Conservation (phyloP, 495 filamentous ascomycete species). For the Penicillium lagena region DNA sequence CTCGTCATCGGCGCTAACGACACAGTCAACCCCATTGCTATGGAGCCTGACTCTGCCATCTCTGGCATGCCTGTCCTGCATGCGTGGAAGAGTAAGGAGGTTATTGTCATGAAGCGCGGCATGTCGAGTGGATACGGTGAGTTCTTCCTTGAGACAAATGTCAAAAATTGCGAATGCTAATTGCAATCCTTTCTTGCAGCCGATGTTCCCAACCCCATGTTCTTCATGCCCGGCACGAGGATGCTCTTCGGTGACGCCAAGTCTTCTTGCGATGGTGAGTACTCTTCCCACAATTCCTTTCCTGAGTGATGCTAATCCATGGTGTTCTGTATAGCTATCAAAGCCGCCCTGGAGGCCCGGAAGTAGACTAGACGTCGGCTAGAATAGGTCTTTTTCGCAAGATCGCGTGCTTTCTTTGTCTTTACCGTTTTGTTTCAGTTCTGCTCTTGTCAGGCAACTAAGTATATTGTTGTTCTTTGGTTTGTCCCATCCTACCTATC, state of each 20-base stretch:
- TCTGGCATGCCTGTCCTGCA: conserved; percentile 83
- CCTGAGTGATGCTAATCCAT: too few relatives aligned
- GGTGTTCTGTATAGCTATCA: conserved; percentile 24
- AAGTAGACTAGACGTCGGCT: conserved; percentile 16
- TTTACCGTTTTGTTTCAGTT: not conserved
- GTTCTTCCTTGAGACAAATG: conserved; percentile 7
- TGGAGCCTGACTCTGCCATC: conserved; percentile 71
- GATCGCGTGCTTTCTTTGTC: not conserved
- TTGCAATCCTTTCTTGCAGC: conserved; percentile 31
- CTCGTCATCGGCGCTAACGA: conserved; percentile 83
- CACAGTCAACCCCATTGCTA: conserved; percentile 76
- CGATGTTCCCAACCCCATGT: conserved; percentile 83
- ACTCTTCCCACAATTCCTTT: not conserved
- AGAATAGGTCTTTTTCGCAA: not conserved
- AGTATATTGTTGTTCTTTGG: too few relatives aligned
- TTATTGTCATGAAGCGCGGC: conserved; percentile 79
- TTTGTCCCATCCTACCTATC: too few relatives aligned
- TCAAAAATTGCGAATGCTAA: not conserved
- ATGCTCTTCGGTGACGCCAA: conserved; percentile 86
- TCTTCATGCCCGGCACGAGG: conserved; percentile 74
- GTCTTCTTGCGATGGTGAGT: conserved; percentile 62
- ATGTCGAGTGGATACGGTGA: conserved; percentile 75
- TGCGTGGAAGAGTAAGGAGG: conserved; percentile 86
- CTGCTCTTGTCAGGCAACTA: too few relatives aligned
- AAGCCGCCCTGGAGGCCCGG: conserved; percentile 32